phyloP scores from a whole-genome alignment of 768 basidiomycete species.

The Cytidiella melzeri region DNA sequence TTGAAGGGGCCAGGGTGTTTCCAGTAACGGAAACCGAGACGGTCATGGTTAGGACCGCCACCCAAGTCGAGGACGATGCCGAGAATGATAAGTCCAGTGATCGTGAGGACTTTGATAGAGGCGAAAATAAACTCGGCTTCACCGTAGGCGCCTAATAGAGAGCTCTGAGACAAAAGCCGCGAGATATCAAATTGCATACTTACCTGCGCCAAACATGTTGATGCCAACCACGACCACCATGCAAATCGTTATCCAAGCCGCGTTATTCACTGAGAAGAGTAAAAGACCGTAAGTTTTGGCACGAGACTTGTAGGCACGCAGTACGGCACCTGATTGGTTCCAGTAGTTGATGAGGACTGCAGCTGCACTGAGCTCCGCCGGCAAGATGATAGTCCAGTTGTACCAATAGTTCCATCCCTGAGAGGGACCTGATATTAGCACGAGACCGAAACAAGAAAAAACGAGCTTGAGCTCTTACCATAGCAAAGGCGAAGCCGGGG shows the following conservation, averaged over 20 bases:
- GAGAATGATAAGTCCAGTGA: conserved; percentile 38
- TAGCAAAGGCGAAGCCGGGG: conserved; percentile 39
- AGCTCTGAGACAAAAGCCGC: too few relatives aligned
- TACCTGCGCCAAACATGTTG: conserved; percentile 37
- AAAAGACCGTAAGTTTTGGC: background rate
- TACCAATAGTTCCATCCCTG: too few relatives aligned
- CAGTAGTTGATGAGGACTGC: conserved; percentile 47
- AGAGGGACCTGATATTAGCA: too few relatives aligned
- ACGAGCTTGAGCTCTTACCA: too few relatives aligned
- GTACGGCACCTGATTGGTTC: too few relatives aligned
- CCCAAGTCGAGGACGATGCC: conserved; percentile 53
- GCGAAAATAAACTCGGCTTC: conserved; percentile 47
- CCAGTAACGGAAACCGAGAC: conserved; percentile 45
- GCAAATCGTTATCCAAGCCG: conserved; percentile 47
- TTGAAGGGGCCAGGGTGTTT: conserved; percentile 53
- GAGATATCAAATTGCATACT: too few relatives aligned
- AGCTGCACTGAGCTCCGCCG: conserved; percentile 44
- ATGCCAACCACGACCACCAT: conserved; percentile 44
- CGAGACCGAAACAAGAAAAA: too few relatives aligned
- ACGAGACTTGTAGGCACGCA: background rate
- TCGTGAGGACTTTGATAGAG: conserved; percentile 48
- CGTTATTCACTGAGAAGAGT: conserved; percentile 33
- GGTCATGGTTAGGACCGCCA: conserved; percentile 48
- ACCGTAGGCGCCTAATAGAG: conserved; percentile 34
- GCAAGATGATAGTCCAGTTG: conserved; percentile 28